phyloP scores from a whole-genome alignment of 768 basidiomycete species.

The Austroboletus eburneus region DNA sequence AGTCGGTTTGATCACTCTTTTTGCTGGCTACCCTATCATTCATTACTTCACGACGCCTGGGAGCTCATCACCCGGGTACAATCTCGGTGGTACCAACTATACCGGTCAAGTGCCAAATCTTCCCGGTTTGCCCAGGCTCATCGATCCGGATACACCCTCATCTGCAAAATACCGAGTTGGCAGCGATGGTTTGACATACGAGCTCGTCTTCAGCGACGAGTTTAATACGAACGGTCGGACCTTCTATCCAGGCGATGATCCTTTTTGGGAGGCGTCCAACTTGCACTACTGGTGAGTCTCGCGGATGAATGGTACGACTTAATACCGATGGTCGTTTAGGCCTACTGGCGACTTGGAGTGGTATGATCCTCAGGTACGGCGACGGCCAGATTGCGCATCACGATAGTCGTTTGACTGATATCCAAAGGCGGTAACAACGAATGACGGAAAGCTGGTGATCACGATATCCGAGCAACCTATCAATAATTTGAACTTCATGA shows the following conservation, averaged over 20 bases:
- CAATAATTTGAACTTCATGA: slow-evolving; percentile 82
- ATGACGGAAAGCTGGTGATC: slow-evolving; percentile 74
- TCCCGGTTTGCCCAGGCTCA: slow-evolving; percentile 58
- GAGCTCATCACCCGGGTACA: slow-evolving; percentile 51
- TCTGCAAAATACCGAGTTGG: slow-evolving; percentile 55
- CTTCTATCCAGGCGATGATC: slow-evolving; percentile 80
- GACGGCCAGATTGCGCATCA: slow-evolving; percentile 1
- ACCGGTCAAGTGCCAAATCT: slow-evolving; percentile 84
- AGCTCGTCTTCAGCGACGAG: slow-evolving; percentile 87
- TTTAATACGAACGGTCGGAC: slow-evolving; percentile 71
- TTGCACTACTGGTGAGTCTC: slow-evolving; percentile 69
- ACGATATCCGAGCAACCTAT: slow-evolving; percentile 66
- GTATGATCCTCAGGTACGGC: slow-evolving; percentile 68
- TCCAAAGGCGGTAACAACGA: slow-evolving; percentile 61
- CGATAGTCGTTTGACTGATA: background rate
- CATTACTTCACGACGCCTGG: slow-evolving; percentile 40
- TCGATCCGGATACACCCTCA: slow-evolving; percentile 75
- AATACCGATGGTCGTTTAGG: slow-evolving; percentile 21
- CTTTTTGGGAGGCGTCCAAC: slow-evolving; percentile 83
- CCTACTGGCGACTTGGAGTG: slow-evolving; percentile 79
- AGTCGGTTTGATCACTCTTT: slow-evolving; percentile 67
- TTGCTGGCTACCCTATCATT: slow-evolving; percentile 87
- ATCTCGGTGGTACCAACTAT: slow-evolving; percentile 79
- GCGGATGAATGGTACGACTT: background rate
- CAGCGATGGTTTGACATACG: slow-evolving; percentile 71